Percentiles rank a stretch among this genome's conserved stretches.
Evolutionary conservation across 108 stramenopile genomes (phyloP).

Genomic region (Pseudonitzschia multistriata): DNA sequence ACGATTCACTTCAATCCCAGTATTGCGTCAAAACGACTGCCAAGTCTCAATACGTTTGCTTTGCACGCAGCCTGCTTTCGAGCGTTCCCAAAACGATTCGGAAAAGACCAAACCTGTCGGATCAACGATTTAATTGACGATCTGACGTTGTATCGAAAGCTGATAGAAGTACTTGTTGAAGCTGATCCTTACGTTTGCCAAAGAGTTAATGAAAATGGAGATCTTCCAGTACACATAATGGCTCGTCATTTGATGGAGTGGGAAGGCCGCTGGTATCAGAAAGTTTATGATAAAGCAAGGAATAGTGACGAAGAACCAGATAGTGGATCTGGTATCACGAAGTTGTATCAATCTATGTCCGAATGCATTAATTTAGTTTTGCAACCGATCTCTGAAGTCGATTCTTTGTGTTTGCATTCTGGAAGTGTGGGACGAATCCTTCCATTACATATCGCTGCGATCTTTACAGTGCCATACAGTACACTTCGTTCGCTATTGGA

Average conservation of each 20-base stretch:
- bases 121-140: conserved; percentile 33
- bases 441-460: conserved; percentile 63
- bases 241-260: conserved; percentile 54
- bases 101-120: conserved; percentile 17
- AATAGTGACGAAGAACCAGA: conserved; percentile 18
- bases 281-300: conserved; percentile 39
- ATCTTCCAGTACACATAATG: conserved; percentile 57
- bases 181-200: conserved; percentile 33
- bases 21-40: conserved; percentile 13
- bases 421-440: conserved; percentile 50
- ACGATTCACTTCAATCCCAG: conserved; percentile 17
- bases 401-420: conserved; percentile 32
- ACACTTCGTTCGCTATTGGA: conserved; percentile 38
- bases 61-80: conserved; percentile 38
- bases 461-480: conserved; percentile 45
- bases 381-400: conserved; percentile 30
- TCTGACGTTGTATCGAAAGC: conserved; percentile 13
- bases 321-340: conserved; percentile 29
- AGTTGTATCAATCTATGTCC: conserved; percentile 47
- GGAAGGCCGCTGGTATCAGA: conserved; percentile 56
- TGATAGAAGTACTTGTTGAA: conserved; percentile 14
- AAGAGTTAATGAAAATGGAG: conserved; percentile 29
- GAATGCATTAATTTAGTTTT: conserved; percentile 48
- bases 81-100: conserved; percentile 34
- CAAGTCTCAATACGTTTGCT: conserved; percentile 15